Evolutionary conservation across 2,329 filamentous ascomycete species (phyloP), one percentile per base, ranked within the genome.

Genomic region (Gyromitra esculenta): DNA sequence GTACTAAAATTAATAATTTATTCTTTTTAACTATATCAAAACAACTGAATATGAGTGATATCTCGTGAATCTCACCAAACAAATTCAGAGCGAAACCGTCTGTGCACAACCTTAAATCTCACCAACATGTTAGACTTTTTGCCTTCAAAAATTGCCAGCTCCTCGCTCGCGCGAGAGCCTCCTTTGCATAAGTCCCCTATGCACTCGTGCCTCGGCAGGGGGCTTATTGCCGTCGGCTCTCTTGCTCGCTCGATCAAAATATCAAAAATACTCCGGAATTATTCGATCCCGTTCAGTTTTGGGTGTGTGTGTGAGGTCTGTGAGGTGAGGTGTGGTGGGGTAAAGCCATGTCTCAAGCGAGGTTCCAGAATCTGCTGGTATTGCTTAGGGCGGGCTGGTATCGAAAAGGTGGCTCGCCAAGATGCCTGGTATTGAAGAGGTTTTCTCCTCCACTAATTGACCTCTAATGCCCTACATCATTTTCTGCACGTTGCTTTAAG

Each of bases 141-240:
- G 1, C 25, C n/a, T 8, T 7, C n/a, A 52, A 52, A 21, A 52
- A 52, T 6, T 4, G 48, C n/a, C 9, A 7, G 48, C n/a, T 52
- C n/a, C 48, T 52, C 48, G 48, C 48, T 52, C n/a, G 48, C 15
- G n/a, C 48, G n/a, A 50, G 48, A 50, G 48, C 48, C 45, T 50
- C 45, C 45, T 18, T 50, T 50, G 13, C 13, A 50, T 50, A 50
- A 50, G 45, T 50, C 45, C 13, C 48, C 48, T 50, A 21, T 50
- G 48, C n/a, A 50, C 48, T 50, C 15, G 48, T 50, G 5, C 48
- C 48, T 50, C n/a, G n/a, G 15, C 15, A 50, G n/a, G 48, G 48
- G 48, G 18, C 48, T 50, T 21, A 21, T 21, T 21, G 18, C 18
- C 18, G 18, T 21, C 18, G 18, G 18, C 18, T 21, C 18, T 21